phyloP scores from a whole-genome alignment of 495 filamentous ascomycete species.

The Oleoguttula mirabilis region DNA sequence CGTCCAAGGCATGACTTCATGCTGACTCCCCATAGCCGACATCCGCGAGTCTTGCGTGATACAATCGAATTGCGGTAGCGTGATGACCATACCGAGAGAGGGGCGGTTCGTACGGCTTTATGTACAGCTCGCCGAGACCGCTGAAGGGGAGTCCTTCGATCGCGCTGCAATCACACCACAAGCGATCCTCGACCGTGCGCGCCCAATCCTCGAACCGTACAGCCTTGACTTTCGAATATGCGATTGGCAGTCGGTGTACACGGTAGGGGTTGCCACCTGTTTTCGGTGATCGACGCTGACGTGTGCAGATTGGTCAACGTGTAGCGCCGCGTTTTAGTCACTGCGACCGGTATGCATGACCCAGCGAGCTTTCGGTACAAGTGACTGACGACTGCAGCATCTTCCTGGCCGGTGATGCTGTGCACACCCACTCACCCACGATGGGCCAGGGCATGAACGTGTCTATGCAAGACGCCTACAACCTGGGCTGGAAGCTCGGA shows the following conservation, averaged over 20 bases:
- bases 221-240: too few species aligned
- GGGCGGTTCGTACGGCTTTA: too few species aligned
- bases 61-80: background rate
- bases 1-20: background rate
- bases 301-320: slow-evolving; percentile 1
- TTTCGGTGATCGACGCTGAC: too few species aligned
- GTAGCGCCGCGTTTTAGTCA: background rate
- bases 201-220: too few species aligned
- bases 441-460: slow-evolving; percentile 52
- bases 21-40: background rate
- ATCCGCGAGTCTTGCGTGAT: background rate
- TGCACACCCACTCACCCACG: slow-evolving; percentile 73
- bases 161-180: too few species aligned
- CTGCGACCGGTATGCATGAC: too few species aligned
- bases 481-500: slow-evolving; percentile 5
- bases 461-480: slow-evolving; percentile 7
- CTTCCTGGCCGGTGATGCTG: slow-evolving; percentile 75
- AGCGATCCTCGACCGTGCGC: too few species aligned
- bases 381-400: too few species aligned
- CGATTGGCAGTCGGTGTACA: slow-evolving; percentile 1
- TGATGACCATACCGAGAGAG: slow-evolving; percentile 1
- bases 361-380: too few species aligned
- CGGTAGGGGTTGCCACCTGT: too few species aligned
- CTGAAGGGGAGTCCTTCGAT: too few species aligned
- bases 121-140: too few species aligned